phyloP scores from a whole-genome alignment of 305 asterid species.

The Andrographis paniculata region DNA sequence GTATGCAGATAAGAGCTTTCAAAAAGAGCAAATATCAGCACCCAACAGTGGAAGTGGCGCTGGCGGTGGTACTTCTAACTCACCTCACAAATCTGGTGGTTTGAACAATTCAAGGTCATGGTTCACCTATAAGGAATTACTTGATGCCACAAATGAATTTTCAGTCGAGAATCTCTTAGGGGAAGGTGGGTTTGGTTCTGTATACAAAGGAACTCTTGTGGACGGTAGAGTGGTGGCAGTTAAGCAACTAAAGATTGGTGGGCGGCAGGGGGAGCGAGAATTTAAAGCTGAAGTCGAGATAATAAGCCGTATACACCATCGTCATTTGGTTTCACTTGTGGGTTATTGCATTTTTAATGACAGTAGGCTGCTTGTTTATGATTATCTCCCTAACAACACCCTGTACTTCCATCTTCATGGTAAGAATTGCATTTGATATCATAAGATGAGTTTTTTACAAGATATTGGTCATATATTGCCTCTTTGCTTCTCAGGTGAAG shows the following conservation, averaged over 20 bases:
- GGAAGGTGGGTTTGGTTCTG: conserved; percentile 89
- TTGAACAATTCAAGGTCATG: conserved; percentile 62
- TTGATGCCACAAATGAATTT: conserved; percentile 62
- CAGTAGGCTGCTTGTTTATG: conserved; percentile 76
- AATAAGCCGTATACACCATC: conserved; percentile 86
- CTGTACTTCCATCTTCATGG: conserved; percentile 98
- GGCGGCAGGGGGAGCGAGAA: conserved; percentile 90
- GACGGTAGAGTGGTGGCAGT: conserved; percentile 90
- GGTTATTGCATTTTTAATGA: conserved; percentile 87
- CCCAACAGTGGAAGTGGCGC: conserved; percentile 35
- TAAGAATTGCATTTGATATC: conserved; percentile 23
- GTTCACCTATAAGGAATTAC: conserved; percentile 70
- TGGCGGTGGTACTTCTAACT: conserved; percentile 21
- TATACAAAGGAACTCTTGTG: conserved; percentile 62
- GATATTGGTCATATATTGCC: conserved; percentile 14
- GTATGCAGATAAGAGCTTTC: conserved; percentile 47
- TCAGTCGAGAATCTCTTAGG: conserved; percentile 68
- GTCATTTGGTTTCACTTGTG: conserved; percentile 90
- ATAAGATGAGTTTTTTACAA: conserved; percentile 9
- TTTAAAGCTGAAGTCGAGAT: conserved; percentile 94
- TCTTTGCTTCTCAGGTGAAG: conserved; percentile 40
- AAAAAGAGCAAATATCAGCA: conserved; percentile 39
- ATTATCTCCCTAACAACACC: conserved; percentile 76
- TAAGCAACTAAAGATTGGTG: conserved; percentile 68
- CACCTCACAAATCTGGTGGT: conserved; percentile 48